phyloP scores from a whole-genome alignment of 148 eudicot genomes.

The Polygonum aviculare region DNA sequence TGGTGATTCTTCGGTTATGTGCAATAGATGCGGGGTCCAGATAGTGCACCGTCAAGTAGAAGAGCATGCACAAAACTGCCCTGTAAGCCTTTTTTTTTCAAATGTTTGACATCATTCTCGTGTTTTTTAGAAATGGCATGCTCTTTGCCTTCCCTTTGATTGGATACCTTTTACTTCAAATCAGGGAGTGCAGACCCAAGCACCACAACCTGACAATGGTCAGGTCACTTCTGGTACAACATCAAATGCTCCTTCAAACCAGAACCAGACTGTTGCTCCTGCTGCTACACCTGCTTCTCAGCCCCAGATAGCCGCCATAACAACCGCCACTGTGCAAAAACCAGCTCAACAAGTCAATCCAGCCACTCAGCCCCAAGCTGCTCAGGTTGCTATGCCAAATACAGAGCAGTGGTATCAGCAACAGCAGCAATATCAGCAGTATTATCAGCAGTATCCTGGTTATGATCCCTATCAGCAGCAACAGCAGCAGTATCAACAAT shows the following conservation, averaged over 20 bases:
- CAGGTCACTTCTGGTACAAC: slow-evolving; percentile 29
- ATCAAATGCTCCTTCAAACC: slow-evolving; percentile 27
- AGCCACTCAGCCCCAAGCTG: slow-evolving; percentile 37
- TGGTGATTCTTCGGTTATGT: slow-evolving; percentile 86
- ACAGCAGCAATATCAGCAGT: slow-evolving; percentile 71
- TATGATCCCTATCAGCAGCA: slow-evolving; percentile 61
- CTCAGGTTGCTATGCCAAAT: slow-evolving; percentile 42
- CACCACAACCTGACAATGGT: slow-evolving; percentile 30
- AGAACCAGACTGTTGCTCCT: slow-evolving; percentile 30
- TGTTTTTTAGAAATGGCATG: not conserved
- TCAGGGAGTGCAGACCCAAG: slow-evolving; percentile 63
- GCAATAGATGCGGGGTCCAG: slow-evolving; percentile 81
- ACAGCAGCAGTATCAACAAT: slow-evolving; percentile 51
- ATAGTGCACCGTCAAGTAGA: slow-evolving; percentile 92
- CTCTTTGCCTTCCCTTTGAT: not conserved
- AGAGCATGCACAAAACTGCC: slow-evolving; percentile 82
- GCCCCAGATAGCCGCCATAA: slow-evolving; percentile 33
- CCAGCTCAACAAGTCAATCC: slow-evolving; percentile 34
- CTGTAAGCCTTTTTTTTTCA: slow-evolving; percentile 35
- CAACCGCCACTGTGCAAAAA: slow-evolving; percentile 34
- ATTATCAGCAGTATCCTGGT: slow-evolving; percentile 72
- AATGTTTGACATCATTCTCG: not conserved
- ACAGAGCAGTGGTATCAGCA: slow-evolving; percentile 82
- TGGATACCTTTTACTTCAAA: not conserved
- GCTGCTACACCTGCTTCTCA: slow-evolving; percentile 37